These are phyloP conservation scores for Neotropicomus parvogracilis DNA, from an alignment of 1,284 basidiomycete genomes.

Conservation along the genomic window DNA sequence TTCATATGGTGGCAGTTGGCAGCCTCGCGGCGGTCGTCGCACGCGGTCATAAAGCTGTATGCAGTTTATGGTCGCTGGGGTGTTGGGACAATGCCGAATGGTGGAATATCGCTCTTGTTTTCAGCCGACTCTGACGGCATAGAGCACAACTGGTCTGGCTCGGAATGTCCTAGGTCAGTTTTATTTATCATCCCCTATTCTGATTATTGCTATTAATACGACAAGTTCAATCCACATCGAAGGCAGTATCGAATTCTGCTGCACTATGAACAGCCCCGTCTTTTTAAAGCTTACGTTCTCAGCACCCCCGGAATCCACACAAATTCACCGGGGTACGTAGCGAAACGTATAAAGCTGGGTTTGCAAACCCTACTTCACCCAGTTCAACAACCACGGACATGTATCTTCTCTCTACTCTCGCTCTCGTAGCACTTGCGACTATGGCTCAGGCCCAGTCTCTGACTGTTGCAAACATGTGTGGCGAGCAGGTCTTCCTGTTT, in stretches of 20 bases:
- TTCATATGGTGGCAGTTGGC: too few relatives aligned
- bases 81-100: too few relatives aligned
- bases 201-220: not conserved
- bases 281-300: not conserved
- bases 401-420: conserved; percentile 20
- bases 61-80: too few relatives aligned
- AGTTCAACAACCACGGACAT: conserved; percentile 15
- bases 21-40: too few relatives aligned
- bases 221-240: too few relatives aligned
- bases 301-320: not conserved
- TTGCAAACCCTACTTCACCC: not conserved
- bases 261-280: conserved; percentile 1
- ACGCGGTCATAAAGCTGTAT: too few relatives aligned
- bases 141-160: too few relatives aligned
- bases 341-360: conserved; percentile 15
- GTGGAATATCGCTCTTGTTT: too few relatives aligned
- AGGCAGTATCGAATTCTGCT: not conserved
- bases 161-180: too few relatives aligned
- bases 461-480: conserved; percentile 30
- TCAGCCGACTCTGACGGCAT: too few relatives aligned
- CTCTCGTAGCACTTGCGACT: conserved; percentile 19
- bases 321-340: conserved; percentile 1
- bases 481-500: conserved; percentile 30
- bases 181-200: not conserved
- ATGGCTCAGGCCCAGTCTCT: conserved; percentile 30